Conservation (phyloP, 257 asterid genomes). For the Ophiorrhiza pumila region DNA sequence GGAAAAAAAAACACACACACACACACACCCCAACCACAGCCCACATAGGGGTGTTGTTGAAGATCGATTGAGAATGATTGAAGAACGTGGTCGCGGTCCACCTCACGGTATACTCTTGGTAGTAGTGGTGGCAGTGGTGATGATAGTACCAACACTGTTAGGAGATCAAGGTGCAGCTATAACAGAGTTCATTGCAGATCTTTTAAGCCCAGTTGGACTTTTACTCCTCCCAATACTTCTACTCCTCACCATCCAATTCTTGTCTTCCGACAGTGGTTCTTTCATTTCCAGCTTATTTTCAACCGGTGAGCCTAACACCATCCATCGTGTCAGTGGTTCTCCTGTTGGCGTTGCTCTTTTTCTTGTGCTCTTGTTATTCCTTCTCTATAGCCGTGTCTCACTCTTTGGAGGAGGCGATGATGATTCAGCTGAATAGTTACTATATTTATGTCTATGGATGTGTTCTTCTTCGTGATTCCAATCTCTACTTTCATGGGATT, state of each 20-base stretch:
- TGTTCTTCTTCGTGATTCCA: no score
- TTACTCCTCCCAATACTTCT: constrained; percentile 75
- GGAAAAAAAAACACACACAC: no score
- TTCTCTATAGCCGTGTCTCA: constrained; percentile 60
- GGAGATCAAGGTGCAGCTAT: constrained; percentile 88
- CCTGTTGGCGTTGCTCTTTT: constrained; percentile 82
- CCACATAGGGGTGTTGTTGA: no score
- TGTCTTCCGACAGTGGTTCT: constrained; percentile 78
- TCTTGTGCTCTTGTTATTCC: constrained; percentile 57
- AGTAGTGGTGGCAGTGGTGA: constrained; percentile 56
- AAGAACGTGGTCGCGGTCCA: constrained; percentile 63
- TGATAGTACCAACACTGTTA: constrained; percentile 53
- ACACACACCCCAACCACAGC: no score
- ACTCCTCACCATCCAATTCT: constrained; percentile 71
- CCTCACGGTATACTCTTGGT: constrained; percentile 76
- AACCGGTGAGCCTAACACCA: constrained; percentile 65
- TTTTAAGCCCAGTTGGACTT: constrained; percentile 72
- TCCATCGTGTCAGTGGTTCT: constrained; percentile 84
- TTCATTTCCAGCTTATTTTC: constrained; percentile 53
- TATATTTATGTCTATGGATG: no score
- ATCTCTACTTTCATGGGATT: background rate
- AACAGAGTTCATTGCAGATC: constrained; percentile 73
- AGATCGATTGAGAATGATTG: constrained; percentile 42
- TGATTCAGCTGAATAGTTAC: constrained; percentile 58
- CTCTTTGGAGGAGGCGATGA: constrained; percentile 89